Evolutionary conservation across 2,329 filamentous ascomycete genomes (phyloP), one percentile per base, ranked within the genome.

Genomic region (Xylaria sp.): DNA sequence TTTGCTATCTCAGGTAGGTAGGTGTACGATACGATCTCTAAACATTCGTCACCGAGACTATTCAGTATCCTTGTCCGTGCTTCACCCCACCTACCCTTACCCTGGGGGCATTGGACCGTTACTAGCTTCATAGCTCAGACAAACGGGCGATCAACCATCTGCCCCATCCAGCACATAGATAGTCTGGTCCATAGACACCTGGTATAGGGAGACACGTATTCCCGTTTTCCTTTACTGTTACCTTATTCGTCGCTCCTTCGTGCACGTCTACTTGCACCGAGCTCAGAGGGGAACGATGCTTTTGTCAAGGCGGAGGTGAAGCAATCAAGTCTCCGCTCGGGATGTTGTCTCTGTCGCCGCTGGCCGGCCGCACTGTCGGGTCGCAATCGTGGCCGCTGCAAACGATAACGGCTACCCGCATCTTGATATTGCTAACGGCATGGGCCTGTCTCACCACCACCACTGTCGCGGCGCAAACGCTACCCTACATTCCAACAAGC

Each of bases 401-500:
- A 53, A 67, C 63, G 44, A 60, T 71, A 46, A 68, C 76, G 73
- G 73, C 73, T 66, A 68, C 69, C 70, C 75, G 74, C 33, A 51
- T 63, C 67, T 71, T 68, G 20, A 63, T 71, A 62, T 66, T 74
- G 59, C 57, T 77, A 65, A 59, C 67, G 36, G 53, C 67, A 54
- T 73, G 61, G 59, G 53, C 63, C 33, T 74, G 60, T 31, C 67
- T 73, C 51, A 40, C 69, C 20, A 66, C 69, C 20, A 66, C 65
- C 26, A 42, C 74, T 44, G 70, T 76, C 44, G 74, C 79, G 6
- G 82, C 84, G 60, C 82, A 84, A 74, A 79, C 79, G 58, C 85
- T 93, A 61, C 93, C 93, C 31, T 97, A 97, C 82, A 89, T 90
- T 64, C 92, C 93, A 2, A 93, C 93, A 0, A 89, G 87, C 36